Base-by-base conservation (phyloP, 257 asterid genomes). In the Schizonepeta tenuifolia region DNA sequence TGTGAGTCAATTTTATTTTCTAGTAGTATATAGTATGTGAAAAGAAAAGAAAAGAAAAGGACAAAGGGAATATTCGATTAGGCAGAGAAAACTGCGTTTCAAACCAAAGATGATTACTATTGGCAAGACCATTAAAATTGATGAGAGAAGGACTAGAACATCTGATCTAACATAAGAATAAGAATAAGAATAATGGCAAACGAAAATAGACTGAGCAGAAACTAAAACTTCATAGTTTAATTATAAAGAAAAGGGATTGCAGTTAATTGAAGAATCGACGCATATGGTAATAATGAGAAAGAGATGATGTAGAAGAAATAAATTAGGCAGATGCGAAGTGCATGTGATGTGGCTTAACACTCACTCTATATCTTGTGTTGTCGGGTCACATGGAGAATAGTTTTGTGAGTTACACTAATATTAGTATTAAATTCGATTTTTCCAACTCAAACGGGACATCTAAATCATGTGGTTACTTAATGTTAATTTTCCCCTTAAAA, bases 321-420 rank as follows among this genome's bases (percentile, higher is more conserved):
- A n/a, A n/a, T 28, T 59, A 61, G 31, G n/a, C 56, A 36, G 50
- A 62, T 15, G 10, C 18, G 69, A 20, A 63, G 7, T 63, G 49
- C 67, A 63, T 38, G 69, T 63, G 67, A 63, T 38, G 69, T 63
- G 67, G 51, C 67, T 62, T 38, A 62, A 36, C 44, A 38, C 69
- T 62, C 68, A 10, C 18, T 31, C 28, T 51, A 24, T 43, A 24
- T 65, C 24, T 35, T 56, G 54, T 24, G 26, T 40, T 24, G 26
- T 40, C 43, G 35, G 69, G 12, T 31, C 62, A 62, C 71, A 50
- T 51, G 53, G 1, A 17, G 6, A 65, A 22, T 46, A 36, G 36
- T 7, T 46, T 10, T 20, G 21, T 9, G 31, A 71, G n/a, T n/a
- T 12, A 2, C 24, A 5, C 7, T 2, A 50, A 12, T 67, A 28